These are phyloP conservation scores for Tricholomella constricta DNA, from an alignment of 768 basidiomycete genomes.

Conservation along the genomic window DNA sequence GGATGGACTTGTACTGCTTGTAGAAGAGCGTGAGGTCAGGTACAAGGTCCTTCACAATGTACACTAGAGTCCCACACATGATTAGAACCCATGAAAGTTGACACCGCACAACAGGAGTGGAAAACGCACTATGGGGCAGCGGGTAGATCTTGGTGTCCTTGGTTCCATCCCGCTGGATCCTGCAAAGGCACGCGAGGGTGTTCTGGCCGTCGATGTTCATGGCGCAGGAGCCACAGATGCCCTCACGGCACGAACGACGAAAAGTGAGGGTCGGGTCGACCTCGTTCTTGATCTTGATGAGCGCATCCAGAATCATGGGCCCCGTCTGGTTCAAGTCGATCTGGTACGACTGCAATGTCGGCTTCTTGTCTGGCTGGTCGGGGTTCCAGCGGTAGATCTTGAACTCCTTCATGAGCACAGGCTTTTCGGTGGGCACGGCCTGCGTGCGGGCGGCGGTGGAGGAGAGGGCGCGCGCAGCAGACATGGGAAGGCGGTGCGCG, in stretches of 20 bases:
- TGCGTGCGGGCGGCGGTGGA: slow-evolving; percentile 25
- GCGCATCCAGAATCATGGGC: slow-evolving; percentile 93
- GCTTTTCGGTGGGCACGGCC: slow-evolving; percentile 63
- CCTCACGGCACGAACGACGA: slow-evolving; percentile 89
- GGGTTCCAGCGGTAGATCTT: slow-evolving; percentile 99
- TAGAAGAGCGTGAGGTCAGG: slow-evolving; percentile 90
- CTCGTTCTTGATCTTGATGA: slow-evolving; percentile 99
- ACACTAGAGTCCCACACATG: slow-evolving; percentile 62
- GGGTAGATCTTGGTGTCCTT: slow-evolving; percentile 94
- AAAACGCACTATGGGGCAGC: slow-evolving; percentile 86
- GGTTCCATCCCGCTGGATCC: slow-evolving; percentile 75
- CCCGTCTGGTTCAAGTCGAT: slow-evolving; percentile 94
- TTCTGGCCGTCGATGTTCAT: slow-evolving; percentile 99
- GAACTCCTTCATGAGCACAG: slow-evolving; percentile 86
- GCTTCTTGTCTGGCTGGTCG: slow-evolving; percentile 91
- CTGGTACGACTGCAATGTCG: slow-evolving; percentile 85
- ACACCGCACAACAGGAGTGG: background rate
- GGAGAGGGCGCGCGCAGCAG: slow-evolving; percentile 14
- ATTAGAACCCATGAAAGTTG: background rate
- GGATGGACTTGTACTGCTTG: slow-evolving; percentile 99
- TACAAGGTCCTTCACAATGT: slow-evolving; percentile 98
- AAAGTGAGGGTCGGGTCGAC: slow-evolving; percentile 96
- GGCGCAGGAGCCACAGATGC: slow-evolving; percentile 97
- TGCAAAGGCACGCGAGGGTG: slow-evolving; percentile 95
- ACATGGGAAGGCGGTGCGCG: slow-evolving; percentile 4